Conservation (phyloP, 768 basidiomycete genomes). For the Pisolithus albus region DNA sequence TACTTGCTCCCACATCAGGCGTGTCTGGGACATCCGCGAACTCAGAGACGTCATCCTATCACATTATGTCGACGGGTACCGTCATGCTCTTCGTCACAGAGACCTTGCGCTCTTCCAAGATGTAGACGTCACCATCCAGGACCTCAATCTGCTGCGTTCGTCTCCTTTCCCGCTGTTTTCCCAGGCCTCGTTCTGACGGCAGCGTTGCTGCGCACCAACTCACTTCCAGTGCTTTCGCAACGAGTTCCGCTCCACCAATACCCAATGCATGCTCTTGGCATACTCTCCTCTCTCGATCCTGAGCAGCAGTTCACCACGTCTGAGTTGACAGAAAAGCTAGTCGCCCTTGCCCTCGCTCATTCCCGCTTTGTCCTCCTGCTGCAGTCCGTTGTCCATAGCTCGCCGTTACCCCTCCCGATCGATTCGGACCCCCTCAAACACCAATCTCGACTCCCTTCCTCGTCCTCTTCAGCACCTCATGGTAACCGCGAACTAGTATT, state of each 20-base stretch:
- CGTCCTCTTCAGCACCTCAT: conserved; percentile 17
- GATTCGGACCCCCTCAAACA: conserved; percentile 38
- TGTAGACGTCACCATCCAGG: conserved; percentile 48
- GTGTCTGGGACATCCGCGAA: conserved; percentile 25
- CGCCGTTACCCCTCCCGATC: conserved; percentile 37
- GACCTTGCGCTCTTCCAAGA: conserved; percentile 37
- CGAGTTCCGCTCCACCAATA: conserved; percentile 60
- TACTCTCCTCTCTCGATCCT: conserved; percentile 34
- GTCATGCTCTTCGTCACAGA: conserved; percentile 34
- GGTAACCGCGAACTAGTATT: conserved; percentile 56
- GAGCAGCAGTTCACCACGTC: conserved; percentile 21
- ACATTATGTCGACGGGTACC: conserved; percentile 54
- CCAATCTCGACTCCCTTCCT: conserved; percentile 10
- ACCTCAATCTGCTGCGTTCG: conserved; percentile 63
- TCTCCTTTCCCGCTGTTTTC: conserved; percentile 15
- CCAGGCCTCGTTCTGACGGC: conserved; percentile 4
- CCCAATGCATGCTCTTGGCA: conserved; percentile 57
- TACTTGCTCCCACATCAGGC: conserved; percentile 31
- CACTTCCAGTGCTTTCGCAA: conserved; percentile 54
- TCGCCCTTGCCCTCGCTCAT: conserved; percentile 52
- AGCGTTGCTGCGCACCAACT: conserved; percentile 1
- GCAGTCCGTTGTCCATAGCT: conserved; percentile 66
- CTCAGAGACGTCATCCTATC: conserved; percentile 36
- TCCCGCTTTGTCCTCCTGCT: conserved; percentile 70
- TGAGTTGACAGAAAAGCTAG: conserved; percentile 30